phyloP scores from a whole-genome alignment of 2,329 filamentous ascomycete species.

The Cryoendolithus antarcticus region DNA sequence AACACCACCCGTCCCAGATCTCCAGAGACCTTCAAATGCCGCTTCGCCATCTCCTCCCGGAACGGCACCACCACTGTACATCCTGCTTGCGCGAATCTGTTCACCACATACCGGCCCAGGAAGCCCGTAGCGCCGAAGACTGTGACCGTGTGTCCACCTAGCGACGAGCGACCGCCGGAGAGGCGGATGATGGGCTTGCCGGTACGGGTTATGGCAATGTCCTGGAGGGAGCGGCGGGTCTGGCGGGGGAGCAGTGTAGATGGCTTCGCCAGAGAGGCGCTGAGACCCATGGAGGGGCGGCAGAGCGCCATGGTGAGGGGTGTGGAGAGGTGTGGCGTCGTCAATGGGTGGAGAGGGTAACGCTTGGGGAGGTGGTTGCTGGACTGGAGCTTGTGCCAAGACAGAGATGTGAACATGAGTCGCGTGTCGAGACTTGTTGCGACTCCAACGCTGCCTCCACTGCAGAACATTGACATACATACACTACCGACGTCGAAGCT shows the following conservation, averaged over 20 bases:
- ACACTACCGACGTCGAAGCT: background rate
- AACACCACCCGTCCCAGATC: conserved; percentile 85
- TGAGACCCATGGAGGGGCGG: conserved; percentile 18
- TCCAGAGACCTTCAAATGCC: conserved; percentile 90
- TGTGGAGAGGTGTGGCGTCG: background rate
- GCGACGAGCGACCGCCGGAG: conserved; percentile 61
- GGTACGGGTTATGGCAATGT: conserved; percentile 86
- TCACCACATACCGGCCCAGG: conserved; percentile 93
- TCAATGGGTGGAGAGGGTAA: conserved; percentile 1
- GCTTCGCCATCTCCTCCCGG: conserved; percentile 95
- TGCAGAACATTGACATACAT: background rate
- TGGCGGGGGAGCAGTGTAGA: conserved; percentile 11
- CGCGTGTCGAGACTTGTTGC: no score
- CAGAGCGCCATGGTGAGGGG: conserved; percentile 10
- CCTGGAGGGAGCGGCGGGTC: conserved; percentile 47
- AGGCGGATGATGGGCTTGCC: conserved; percentile 88
- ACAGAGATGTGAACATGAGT: no score
- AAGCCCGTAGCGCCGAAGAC: conserved; percentile 97
- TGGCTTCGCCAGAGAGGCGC: conserved; percentile 14
- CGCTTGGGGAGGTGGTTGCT: no score
- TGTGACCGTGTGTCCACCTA: conserved; percentile 78
- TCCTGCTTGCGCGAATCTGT: conserved; percentile 82
- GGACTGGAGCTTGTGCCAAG: no score
- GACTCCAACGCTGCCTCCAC: background rate
- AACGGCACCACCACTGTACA: conserved; percentile 88